Evolutionary conservation across 1,284 basidiomycete species (phyloP), one percentile per base, ranked within the genome.

Genomic region (Malassezia obtusa): DNA sequence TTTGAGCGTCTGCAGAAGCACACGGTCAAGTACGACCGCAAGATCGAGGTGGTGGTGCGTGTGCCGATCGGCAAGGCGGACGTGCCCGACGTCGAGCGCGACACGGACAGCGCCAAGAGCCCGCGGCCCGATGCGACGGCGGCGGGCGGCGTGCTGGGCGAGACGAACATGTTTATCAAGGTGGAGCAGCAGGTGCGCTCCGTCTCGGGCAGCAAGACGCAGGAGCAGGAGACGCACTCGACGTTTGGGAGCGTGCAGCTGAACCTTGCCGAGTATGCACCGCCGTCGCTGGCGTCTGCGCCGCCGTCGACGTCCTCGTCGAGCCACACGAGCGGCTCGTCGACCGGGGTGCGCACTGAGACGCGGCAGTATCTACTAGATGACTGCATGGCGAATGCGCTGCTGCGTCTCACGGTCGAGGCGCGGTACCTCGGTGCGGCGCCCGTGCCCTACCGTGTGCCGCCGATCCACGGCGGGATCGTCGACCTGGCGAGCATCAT

Each of bases 321-420:
- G 21, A 24, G 12, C 15, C n/a, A 35, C 26, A 8, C 12, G 12
- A 40, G 38, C 26, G 38, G 38, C 14, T n/a, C 24, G 43, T n/a
- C 14, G 12, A 35, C 22, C 21, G 44, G 26, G 15, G 14, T 19
- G 21, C 62, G 71, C 15, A 43, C 55, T 22, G 80, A 87, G 25
- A 82, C 81, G 2, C 78, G 86, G 15, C 79, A 81, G 21, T 86
- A 86, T 71, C 78, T 88, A 14, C 76, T 88, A 7, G 77, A 81
- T 48, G 80, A 86, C 61, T 85, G 83, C 69, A 85, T 84, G 74
- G 85, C 83, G 38, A 88, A 88, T 60, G 84, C 86, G 0, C 84
- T 83, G 2, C 78, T 88, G 24, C 63, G 84, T 80, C 73, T 87
- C 12, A 81, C 83, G 6, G 78, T 85, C 44, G 77, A 81, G 45